These are phyloP conservation scores for Vicia villosa DNA, from an alignment of 306 rosid species.

Conservation along the genomic window DNA sequence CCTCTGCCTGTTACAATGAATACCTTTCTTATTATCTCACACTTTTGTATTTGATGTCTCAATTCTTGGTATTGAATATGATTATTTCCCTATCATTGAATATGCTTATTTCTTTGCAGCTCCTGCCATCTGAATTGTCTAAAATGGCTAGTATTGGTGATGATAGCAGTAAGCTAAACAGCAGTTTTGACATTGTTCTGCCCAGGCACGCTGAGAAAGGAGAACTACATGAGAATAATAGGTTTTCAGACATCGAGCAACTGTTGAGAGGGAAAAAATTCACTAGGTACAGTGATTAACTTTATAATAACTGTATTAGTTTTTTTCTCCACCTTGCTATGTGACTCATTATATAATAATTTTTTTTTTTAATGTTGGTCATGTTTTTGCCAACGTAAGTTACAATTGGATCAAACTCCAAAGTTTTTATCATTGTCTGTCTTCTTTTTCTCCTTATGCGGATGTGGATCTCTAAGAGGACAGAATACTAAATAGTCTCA, in stretches of 20 bases:
- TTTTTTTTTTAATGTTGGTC: slow-evolving; percentile 16
- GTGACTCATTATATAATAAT: slow-evolving; percentile 16
- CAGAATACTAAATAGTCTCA: neutral
- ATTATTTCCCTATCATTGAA: neutral
- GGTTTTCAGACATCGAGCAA: slow-evolving; percentile 44
- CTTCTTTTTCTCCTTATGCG: neutral
- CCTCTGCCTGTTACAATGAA: slow-evolving; percentile 5
- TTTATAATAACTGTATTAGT: neutral
- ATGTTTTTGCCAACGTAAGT: neutral
- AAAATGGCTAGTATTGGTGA: slow-evolving; percentile 27
- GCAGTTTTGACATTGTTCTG: slow-evolving; percentile 23
- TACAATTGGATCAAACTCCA: neutral
- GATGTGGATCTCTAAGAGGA: neutral
- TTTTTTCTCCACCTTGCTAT: slow-evolving; percentile 18
- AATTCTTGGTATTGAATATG: slow-evolving; percentile 27
- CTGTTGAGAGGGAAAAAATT: slow-evolving; percentile 40
- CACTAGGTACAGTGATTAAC: slow-evolving; percentile 44
- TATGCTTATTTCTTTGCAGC: slow-evolving; percentile 36
- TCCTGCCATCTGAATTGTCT: slow-evolving; percentile 28
- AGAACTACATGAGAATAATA: slow-evolving; percentile 36
- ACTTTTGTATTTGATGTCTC: neutral
- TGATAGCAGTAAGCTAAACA: slow-evolving; percentile 25
- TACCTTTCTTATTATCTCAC: neutral
- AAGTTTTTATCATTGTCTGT: neutral
- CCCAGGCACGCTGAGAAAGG: slow-evolving; percentile 23